Evolutionary conservation across 2,329 filamentous ascomycete species (phyloP), one percentile per base, ranked within the genome.

Genomic region (Alternaria consortialis): DNA sequence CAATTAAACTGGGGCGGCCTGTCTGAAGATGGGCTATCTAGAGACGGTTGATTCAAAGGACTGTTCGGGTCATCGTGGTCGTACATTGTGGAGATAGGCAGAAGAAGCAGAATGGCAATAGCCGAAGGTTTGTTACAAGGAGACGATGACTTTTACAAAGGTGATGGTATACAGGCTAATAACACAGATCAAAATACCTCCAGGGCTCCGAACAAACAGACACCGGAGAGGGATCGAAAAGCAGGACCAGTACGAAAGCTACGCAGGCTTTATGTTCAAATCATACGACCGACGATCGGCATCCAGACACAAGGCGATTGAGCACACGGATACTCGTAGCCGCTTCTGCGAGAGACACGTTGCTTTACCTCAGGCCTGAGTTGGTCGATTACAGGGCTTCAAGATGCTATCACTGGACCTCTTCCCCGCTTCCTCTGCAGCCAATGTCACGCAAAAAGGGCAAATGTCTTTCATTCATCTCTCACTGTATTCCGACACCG

Each of bases 1-100:
- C 59, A 53, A 23, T 74, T 72, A 31, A 69, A 58, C 17, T 73
- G 72, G 20, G 70, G 67, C 27, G 68, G 68, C 42, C 59, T 62
- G 7, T 58, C 25, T 7, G 31, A 27, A 25, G 50, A 52, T 2
- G 8, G 27, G 1, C 8, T 52, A 25, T 42, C 37, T 4, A 48
- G 31, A 31, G 29, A 23, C 8, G 31, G 12, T 23, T 53, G 55
- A 5, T 44, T 48, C 3, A 13, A 34, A 5, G 25, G 31, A 8
- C 36, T 17, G 31, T 39, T 54, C 29, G 36, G 27, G 12, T 46
- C 51, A 7, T 54, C 37, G 20, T 25, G 59, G 32, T 48, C 29
- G 32, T 52, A 44, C 60, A 62, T 62, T 11, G 3, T 52, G 43
- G 9, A 47, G 36, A 37, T 11, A 29, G 5, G 17, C 25, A 47